A percentile compares a stretch with the other conserved stretches of the same genome.
Conservation (phyloP, 2,329 filamentous ascomycete species). For the Penicillium sp. region DNA sequence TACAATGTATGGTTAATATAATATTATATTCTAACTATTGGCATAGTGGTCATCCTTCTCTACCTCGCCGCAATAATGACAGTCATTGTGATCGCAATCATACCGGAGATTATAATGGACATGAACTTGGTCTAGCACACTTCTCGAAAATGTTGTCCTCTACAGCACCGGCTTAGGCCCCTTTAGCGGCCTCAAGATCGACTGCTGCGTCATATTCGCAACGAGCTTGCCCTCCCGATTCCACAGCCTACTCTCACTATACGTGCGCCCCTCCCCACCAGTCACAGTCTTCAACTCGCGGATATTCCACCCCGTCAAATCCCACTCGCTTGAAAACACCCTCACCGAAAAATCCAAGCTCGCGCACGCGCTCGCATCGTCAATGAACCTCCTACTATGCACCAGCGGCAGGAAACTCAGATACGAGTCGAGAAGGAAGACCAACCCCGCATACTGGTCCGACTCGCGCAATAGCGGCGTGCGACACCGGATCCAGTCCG, state of each 20-base stretch:
- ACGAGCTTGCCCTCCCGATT: slow-evolving; percentile 51
- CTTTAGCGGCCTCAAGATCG: slow-evolving; percentile 21
- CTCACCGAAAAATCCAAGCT: slow-evolving; percentile 58
- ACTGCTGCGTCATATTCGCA: slow-evolving; percentile 57
- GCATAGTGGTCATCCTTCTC: too few species aligned
- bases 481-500: slow-evolving; percentile 14
- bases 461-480: not conserved
- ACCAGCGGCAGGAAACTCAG: slow-evolving; percentile 34
- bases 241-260: slow-evolving; percentile 52
- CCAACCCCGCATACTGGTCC: slow-evolving; percentile 7
- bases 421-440: slow-evolving; percentile 16
- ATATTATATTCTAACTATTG: too few species aligned
- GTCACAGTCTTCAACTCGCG: slow-evolving; percentile 8
- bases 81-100: too few species aligned
- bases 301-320: slow-evolving; percentile 51
- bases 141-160: not conserved
- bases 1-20: too few species aligned
- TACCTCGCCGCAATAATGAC: too few species aligned
- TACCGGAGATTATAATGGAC: too few species aligned
- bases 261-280: slow-evolving; percentile 52
- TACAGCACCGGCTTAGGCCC: not conserved
- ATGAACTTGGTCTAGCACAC: too few species aligned
- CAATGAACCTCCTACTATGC: slow-evolving; percentile 10
- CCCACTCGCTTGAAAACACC: slow-evolving; percentile 45
- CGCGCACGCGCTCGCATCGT: slow-evolving; percentile 50